Evolutionary conservation across 305 asterid species (phyloP), one percentile per base, ranked within the genome.

Genomic region (Caryopteris hybrid): DNA sequence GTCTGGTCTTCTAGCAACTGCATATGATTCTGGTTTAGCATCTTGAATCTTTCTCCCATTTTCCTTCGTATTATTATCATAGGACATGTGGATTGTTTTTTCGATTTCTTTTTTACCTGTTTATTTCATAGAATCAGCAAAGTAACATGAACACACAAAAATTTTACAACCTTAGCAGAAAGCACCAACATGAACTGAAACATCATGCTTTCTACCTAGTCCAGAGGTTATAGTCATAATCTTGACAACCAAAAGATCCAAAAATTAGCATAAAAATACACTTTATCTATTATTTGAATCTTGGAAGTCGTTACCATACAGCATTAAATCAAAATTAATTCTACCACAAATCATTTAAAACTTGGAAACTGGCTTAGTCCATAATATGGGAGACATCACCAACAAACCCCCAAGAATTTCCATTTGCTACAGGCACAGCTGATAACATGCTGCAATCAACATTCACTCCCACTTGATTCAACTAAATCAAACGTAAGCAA

Each of bases 1-100:
- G 59, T 94, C 99, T 14, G 99, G 99, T 66, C 99, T 91, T 73
- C 76, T 87, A 52, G 96, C 96, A 70, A 93, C 83, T 76, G 78
- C 59, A 48, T 80, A 46, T 55, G 85, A 25, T 39, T 70, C 74
- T 57, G 69, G 70, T 42, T 76, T 68, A 5, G 78, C 64, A 25
- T 78, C 79, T 36, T 43, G 51, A 36, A 31, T 17, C 54, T 63
- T 81, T 79, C 85, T 75, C 57, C 76, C 84, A 71, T 74, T 74
- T 46, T 60, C 75, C 71, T 81, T 75, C 69, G 38, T 70, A 6
- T 25, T 34, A 51, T 6, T 17, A 48, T 10, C 43, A n/a, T n/a
- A n/a, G n/a, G n/a, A n/a, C n/a, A n/a, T n/a, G n/a, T 6, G 23
- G 23, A 42, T 51, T 48, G 54, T 11, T 9, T 29, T 60, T 60